Conservation (phyloP, 192 early-diverging fungal genomes). For the Gryganskiella cystojenkinii region DNA sequence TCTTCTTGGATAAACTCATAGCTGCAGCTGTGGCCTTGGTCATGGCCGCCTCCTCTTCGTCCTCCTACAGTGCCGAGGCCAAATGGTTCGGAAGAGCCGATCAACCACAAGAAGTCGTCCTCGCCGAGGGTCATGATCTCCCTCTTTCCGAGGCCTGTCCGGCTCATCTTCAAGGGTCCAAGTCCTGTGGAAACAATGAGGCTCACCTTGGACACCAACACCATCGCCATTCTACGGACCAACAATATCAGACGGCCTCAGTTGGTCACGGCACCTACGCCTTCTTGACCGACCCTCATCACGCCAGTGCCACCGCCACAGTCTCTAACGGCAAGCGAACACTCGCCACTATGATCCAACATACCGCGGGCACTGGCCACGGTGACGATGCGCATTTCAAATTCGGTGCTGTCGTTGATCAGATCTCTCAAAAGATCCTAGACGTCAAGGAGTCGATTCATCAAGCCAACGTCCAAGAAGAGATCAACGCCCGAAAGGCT, state of each 20-base stretch:
- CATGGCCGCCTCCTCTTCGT: background rate
- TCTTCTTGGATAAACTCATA: background rate
- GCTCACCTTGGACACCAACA: background rate
- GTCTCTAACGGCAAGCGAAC: background rate
- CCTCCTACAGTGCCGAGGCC: background rate
- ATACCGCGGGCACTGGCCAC: background rate
- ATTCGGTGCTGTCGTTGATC: constrained; percentile 9
- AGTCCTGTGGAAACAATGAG: background rate
- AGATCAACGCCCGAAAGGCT: background rate
- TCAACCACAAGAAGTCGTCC: background rate
- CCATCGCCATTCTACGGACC: background rate
- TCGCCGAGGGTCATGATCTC: background rate
- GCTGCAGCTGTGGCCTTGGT: constrained; percentile 11
- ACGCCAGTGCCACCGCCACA: background rate
- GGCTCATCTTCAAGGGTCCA: background rate
- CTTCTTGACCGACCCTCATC: constrained; percentile 7
- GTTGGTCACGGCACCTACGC: constrained; percentile 16
- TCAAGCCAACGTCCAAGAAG: background rate
- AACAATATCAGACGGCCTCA: background rate
- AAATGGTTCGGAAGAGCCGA: background rate
- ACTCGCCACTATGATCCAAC: constrained; percentile 22
- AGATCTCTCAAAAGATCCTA: background rate
- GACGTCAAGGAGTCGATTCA: background rate
- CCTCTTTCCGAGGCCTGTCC: background rate
- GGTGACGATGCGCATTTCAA: constrained; percentile 22